phyloP scores from a whole-genome alignment of 495 filamentous ascomycete species.

The Pseudoneurospora amorphoporcata region DNA sequence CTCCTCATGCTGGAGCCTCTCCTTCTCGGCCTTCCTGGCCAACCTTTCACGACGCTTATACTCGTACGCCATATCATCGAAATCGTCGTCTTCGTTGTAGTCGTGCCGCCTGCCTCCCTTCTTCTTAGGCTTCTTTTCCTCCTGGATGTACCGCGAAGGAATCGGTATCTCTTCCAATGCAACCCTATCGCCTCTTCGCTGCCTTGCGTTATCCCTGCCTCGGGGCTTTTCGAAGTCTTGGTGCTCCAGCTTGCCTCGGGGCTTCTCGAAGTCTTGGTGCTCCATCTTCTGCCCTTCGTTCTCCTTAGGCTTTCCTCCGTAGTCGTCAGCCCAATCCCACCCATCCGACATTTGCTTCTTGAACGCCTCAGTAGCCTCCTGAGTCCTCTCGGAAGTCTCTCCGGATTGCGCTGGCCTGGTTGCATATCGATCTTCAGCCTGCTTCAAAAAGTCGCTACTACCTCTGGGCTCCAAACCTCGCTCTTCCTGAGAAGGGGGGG shows the following conservation, averaged over 20 bases:
- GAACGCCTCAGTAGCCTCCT: background rate
- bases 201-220: background rate
- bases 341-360: background rate
- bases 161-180: background rate
- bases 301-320: background rate
- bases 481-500: background rate
- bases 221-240: background rate
- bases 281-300: constrained; percentile 1
- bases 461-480: background rate
- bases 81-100: constrained; percentile 21
- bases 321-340: constrained; percentile 10
- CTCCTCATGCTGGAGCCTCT: constrained; percentile 17
- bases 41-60: constrained; percentile 28
- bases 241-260: background rate
- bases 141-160: background rate
- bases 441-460: background rate
- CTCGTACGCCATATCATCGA: constrained; percentile 21
- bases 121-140: constrained; percentile 13
- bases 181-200: background rate
- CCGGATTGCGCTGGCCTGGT: background rate
- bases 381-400: background rate
- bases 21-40: constrained; percentile 25
- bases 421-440: background rate
- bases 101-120: constrained; percentile 2
- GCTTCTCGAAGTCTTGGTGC: background rate